phyloP scores from a whole-genome alignment of 345 rosid species.

The Orychophragmus violaceus region DNA sequence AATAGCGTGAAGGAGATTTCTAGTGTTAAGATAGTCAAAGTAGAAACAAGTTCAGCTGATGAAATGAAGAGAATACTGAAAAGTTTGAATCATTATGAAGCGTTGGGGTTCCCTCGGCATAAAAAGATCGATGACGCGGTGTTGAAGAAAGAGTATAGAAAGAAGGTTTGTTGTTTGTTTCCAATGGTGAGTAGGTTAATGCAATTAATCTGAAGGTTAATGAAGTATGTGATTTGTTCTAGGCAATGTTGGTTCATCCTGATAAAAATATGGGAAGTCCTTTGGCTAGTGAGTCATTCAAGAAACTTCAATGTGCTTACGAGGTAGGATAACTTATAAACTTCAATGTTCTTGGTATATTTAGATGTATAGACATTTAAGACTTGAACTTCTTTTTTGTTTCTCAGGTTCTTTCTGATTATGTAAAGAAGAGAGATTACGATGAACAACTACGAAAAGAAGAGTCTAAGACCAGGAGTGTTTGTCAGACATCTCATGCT shows the following conservation, averaged over 20 bases:
- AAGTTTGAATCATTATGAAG: slow-evolving; percentile 74
- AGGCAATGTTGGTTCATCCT: slow-evolving; percentile 99
- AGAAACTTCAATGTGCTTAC: slow-evolving; percentile 94
- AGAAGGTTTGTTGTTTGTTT: slow-evolving; percentile 49
- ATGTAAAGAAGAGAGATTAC: slow-evolving; percentile 76
- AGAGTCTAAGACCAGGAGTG: slow-evolving; percentile 68
- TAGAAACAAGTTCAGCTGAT: slow-evolving; percentile 53
- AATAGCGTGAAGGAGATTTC: slow-evolving; percentile 45
- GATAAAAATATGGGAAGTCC: slow-evolving; percentile 97
- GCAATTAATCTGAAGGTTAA: not conserved
- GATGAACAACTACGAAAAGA: slow-evolving; percentile 87
- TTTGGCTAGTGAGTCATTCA: slow-evolving; percentile 90
- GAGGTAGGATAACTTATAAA: slow-evolving; percentile 47
- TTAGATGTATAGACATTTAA: not conserved
- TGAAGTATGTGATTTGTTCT: slow-evolving; percentile 12
- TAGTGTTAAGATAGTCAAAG: slow-evolving; percentile 38
- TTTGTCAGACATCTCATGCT: slow-evolving; percentile 41
- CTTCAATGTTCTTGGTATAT: not conserved
- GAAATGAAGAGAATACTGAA: slow-evolving; percentile 87
- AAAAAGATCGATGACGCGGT: slow-evolving; percentile 50
- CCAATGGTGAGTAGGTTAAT: not conserved
- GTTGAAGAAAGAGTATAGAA: slow-evolving; percentile 82
- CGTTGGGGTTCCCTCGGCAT: slow-evolving; percentile 70
- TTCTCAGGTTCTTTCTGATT: slow-evolving; percentile 83
- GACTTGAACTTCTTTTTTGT: not conserved